These are phyloP conservation scores for Phytophthora cactorum DNA, from an alignment of 352 stramenopile species.

Conservation along the genomic window DNA sequence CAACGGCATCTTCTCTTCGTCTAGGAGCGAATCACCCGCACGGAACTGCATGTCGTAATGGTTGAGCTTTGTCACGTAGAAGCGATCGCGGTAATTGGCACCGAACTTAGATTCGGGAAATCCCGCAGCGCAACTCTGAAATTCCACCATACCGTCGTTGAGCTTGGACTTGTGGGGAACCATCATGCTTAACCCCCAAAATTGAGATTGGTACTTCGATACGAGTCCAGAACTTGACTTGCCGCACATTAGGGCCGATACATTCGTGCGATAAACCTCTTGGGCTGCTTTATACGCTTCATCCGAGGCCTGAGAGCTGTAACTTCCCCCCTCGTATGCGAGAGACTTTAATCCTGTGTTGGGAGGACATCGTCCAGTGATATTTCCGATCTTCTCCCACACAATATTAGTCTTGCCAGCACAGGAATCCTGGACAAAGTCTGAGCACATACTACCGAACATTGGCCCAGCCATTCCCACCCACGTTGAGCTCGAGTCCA, in stretches of 20 bases:
- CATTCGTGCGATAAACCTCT: constrained; percentile 28
- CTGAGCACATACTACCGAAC: constrained; percentile 25
- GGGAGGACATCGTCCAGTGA: constrained; percentile 14
- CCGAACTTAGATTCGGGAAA: constrained; percentile 36
- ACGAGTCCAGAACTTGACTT: constrained; percentile 22
- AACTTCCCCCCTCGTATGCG: constrained; percentile 29
- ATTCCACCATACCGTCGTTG: constrained; percentile 38
- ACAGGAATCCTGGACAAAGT: constrained; percentile 19
- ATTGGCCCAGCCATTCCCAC: constrained; percentile 32
- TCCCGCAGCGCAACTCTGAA: constrained; percentile 23
- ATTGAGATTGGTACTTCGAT: constrained; percentile 17
- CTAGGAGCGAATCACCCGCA: constrained; percentile 44
- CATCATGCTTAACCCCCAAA: constrained; percentile 13
- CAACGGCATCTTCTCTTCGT: constrained; percentile 46
- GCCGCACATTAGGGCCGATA: constrained; percentile 37
- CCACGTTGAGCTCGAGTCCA: constrained; percentile 34
- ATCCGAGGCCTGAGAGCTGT: constrained; percentile 12
- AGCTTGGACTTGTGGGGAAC: constrained; percentile 24
- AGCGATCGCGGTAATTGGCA: constrained; percentile 35
- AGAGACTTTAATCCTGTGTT: constrained; percentile 22
- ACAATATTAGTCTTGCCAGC: constrained; percentile 11
- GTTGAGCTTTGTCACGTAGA: constrained; percentile 58
- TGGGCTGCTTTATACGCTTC: constrained; percentile 29
- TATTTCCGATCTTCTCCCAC: constrained; percentile 9
- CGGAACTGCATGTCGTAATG: constrained; percentile 53